These are phyloP conservation scores for Incumbomyces delicatus DNA, from an alignment of 2,329 filamentous ascomycete genomes.

Conservation along the genomic window DNA sequence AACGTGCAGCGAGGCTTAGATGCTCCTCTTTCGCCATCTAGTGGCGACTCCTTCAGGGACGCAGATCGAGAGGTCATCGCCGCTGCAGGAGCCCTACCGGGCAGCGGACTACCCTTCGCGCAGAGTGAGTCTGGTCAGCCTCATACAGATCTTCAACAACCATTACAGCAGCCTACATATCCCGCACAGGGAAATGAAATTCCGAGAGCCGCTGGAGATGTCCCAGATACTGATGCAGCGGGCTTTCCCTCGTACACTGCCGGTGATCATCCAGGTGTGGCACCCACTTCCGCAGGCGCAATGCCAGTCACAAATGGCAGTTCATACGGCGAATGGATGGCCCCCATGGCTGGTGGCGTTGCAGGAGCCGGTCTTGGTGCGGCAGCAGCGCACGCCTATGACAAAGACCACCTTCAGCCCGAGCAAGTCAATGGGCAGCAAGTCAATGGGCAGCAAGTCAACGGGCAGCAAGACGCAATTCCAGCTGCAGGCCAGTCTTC, in stretches of 20 bases:
- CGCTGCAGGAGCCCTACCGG: constrained; percentile 47
- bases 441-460: background rate
- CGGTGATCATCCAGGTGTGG: constrained; percentile 15
- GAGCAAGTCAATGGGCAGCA: constrained; percentile 13
- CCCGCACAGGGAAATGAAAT: constrained; percentile 3
- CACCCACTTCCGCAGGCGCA: constrained; percentile 11
- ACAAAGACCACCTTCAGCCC: constrained; percentile 9
- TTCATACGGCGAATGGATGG: constrained; percentile 47
- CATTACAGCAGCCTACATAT: constrained; percentile 6
- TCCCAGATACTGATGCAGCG: background rate
- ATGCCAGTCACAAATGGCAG: constrained; percentile 22
- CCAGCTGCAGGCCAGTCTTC: constrained; percentile 4
- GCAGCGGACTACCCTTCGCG: constrained; percentile 29
- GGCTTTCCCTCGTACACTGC: constrained; percentile 10
- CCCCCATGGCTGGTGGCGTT: constrained; percentile 32
- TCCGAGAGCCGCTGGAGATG: constrained; percentile 6
- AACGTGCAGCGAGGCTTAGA: constrained; percentile 79
- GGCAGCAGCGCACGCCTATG: constrained; percentile 14
- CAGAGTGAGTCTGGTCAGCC: constrained; percentile 3
- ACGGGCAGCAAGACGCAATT: constrained; percentile 6
- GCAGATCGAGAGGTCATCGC: constrained; percentile 46
- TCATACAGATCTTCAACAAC: constrained; percentile 14
- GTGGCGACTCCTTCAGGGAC: constrained; percentile 65
- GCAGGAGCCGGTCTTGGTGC: constrained; percentile 18
- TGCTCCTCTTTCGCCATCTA: constrained; percentile 68